Conservation (phyloP, 495 filamentous ascomycete species). For the Tuber brumale region DNA sequence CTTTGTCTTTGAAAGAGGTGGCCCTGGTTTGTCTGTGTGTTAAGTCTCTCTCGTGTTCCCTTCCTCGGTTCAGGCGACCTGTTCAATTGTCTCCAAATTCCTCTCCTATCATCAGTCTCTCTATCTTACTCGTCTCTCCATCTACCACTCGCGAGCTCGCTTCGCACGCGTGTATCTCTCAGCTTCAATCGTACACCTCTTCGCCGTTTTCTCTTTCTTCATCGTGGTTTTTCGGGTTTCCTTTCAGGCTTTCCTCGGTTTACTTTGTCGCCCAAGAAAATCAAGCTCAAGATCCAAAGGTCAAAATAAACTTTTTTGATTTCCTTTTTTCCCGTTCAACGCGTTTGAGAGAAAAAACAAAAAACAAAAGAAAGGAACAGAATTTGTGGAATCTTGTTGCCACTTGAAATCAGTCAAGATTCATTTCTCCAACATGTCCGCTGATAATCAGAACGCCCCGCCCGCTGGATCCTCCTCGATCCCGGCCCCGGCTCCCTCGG, state of each 20-base stretch:
- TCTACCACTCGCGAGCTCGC: slow-evolving; percentile 22
- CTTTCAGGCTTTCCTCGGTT: slow-evolving; percentile 39
- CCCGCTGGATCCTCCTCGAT: slow-evolving; percentile 5
- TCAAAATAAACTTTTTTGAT: slow-evolving; percentile 38
- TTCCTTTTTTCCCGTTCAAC: slow-evolving; percentile 21
- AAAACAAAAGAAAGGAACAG: slow-evolving; percentile 27
- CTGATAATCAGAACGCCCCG: slow-evolving; percentile 38
- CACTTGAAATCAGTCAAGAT: slow-evolving; percentile 30
- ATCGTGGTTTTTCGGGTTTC: slow-evolving; percentile 34
- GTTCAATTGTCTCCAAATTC: slow-evolving; percentile 35
- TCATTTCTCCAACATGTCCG: slow-evolving; percentile 41
- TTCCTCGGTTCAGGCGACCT: slow-evolving; percentile 33
- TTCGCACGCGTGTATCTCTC: slow-evolving; percentile 37
- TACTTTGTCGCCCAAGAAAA: slow-evolving; percentile 32
- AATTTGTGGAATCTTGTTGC: slow-evolving; percentile 26
- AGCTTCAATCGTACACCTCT: slow-evolving; percentile 25
- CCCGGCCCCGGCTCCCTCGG: background rate
- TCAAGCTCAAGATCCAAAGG: slow-evolving; percentile 3
- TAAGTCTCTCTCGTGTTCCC: slow-evolving; percentile 22
- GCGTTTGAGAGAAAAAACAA: slow-evolving; percentile 7
- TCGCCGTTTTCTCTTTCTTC: slow-evolving; percentile 38
- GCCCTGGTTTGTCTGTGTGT: slow-evolving; percentile 26
- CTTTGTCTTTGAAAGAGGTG: slow-evolving; percentile 39
- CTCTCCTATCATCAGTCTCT: slow-evolving; percentile 19
- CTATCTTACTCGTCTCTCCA: slow-evolving; percentile 25